phyloP scores from a whole-genome alignment of 805 yeast genomes.

The Kurtzmaniella fragi region DNA sequence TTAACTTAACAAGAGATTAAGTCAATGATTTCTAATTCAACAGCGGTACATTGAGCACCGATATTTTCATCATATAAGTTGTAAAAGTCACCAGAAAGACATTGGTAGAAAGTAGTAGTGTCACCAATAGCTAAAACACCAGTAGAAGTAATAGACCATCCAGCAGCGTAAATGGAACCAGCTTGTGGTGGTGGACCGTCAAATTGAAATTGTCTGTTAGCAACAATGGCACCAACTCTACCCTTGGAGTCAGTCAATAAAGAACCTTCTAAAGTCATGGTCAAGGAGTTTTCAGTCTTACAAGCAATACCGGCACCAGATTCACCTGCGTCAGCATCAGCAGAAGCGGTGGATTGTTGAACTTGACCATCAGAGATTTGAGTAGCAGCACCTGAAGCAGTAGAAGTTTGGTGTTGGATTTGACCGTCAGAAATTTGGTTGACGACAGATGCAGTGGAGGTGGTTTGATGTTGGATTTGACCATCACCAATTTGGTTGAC shows the following conservation, averaged over 20 bases:
- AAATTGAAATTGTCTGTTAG: conserved; percentile 69
- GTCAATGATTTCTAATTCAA: conserved; percentile 55
- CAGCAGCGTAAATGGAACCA: conserved; percentile 61
- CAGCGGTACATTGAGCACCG: conserved; percentile 60
- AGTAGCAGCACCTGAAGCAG: conserved; percentile 20
- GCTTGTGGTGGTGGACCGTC: conserved; percentile 84
- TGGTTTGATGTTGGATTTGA: conserved; percentile 18
- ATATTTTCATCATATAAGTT: conserved; percentile 61
- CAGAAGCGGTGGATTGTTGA: conserved; percentile 22
- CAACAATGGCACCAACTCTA: conserved; percentile 43
- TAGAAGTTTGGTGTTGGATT: conserved; percentile 14
- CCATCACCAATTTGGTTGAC: conserved; percentile 20
- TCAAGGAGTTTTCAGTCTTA: conserved; percentile 30
- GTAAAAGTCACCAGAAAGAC: conserved; percentile 68
- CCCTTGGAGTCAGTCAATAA: conserved; percentile 32
- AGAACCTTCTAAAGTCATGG: conserved; percentile 15
- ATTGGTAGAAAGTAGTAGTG: conserved; percentile 58
- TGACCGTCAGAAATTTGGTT: conserved; percentile 16
- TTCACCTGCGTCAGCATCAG: conserved; percentile 45
- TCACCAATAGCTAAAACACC: conserved; percentile 59
- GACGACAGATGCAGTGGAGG: conserved; percentile 15
- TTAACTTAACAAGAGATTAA: conserved; percentile 46
- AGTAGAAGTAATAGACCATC: conserved; percentile 48
- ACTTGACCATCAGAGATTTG: conserved; percentile 34
- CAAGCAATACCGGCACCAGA: conserved; percentile 39